Evolutionary conservation across 441 rosid genomes (phyloP).

Genomic region (Populus trichocarpa): DNA sequence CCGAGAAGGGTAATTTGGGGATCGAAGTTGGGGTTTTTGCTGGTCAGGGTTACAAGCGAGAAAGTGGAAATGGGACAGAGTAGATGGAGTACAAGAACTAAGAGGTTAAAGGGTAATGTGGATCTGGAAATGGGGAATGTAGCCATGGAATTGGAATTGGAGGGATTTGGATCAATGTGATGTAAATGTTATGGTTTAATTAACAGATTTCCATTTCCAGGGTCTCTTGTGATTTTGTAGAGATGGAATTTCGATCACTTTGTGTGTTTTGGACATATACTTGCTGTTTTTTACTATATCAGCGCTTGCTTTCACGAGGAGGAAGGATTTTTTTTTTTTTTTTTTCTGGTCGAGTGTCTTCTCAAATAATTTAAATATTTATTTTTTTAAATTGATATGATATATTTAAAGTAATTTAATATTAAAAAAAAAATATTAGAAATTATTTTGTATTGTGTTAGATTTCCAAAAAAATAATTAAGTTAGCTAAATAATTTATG

Average conservation of each 20-base stretch:
- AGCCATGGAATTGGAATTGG: slow-evolving; percentile 22
- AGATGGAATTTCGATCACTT: not conserved
- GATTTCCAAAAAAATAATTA: too few species aligned
- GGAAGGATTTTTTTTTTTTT: too few species aligned
- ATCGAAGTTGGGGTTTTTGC: slow-evolving; percentile 24
- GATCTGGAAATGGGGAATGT: slow-evolving; percentile 4
- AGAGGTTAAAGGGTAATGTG: slow-evolving; percentile 12
- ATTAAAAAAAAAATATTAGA: too few species aligned
- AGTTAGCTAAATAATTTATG: too few species aligned
- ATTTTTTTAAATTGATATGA: too few species aligned
- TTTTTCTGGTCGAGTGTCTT: too few species aligned
- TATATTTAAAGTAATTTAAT: too few species aligned
- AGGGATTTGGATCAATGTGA: not conserved
- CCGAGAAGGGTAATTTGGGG: slow-evolving; percentile 32
- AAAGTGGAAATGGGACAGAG: slow-evolving; percentile 16
- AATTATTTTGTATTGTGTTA: too few species aligned
- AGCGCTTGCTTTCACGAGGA: too few species aligned
- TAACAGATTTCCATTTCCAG: not conserved
- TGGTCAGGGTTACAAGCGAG: slow-evolving; percentile 18
- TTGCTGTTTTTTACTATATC: too few species aligned
- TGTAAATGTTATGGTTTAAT: not conserved
- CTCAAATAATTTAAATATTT: too few species aligned
- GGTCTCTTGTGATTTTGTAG: not conserved
- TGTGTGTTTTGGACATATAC: too few species aligned
- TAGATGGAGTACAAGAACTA: slow-evolving; percentile 13